Evolutionary conservation across 106 monocot species (phyloP).

Genomic region (Agapanthus africanus): DNA sequence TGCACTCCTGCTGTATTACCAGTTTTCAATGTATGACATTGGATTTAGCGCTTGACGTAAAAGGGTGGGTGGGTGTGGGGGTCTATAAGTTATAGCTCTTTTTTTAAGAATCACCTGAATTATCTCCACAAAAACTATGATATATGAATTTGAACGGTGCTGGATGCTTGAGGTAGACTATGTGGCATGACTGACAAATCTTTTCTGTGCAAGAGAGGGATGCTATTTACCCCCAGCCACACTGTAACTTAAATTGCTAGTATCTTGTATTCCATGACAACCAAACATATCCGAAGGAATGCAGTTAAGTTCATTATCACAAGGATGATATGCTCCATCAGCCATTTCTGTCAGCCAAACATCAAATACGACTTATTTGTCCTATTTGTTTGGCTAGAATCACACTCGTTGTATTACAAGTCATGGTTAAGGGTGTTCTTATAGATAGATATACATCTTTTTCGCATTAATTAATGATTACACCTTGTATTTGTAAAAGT

Average conservation of each 20-base stretch:
- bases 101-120: background rate
- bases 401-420: too few species aligned
- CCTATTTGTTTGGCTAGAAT: too few species aligned
- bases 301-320: background rate
- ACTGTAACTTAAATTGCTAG: background rate
- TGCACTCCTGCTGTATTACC: background rate
- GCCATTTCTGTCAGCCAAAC: background rate
- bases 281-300: background rate
- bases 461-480: background rate
- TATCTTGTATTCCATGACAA: background rate
- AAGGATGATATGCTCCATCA: background rate
- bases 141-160: background rate
- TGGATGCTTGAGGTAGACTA: background rate
- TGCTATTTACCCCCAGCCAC: background rate
- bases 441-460: too few species aligned
- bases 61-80: too few species aligned
- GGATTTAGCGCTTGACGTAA: background rate
- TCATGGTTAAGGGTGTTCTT: too few species aligned
- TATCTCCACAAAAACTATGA: background rate
- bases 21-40: background rate
- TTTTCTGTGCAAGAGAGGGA: background rate
- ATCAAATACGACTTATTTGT: too few species aligned
- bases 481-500: conserved; percentile 2
- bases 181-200: background rate
- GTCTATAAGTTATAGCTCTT: background rate